Evolutionary conservation across 1,284 basidiomycete genomes (phyloP), one percentile per base, ranked within the genome.

Genomic region (Puccinia triticina): DNA sequence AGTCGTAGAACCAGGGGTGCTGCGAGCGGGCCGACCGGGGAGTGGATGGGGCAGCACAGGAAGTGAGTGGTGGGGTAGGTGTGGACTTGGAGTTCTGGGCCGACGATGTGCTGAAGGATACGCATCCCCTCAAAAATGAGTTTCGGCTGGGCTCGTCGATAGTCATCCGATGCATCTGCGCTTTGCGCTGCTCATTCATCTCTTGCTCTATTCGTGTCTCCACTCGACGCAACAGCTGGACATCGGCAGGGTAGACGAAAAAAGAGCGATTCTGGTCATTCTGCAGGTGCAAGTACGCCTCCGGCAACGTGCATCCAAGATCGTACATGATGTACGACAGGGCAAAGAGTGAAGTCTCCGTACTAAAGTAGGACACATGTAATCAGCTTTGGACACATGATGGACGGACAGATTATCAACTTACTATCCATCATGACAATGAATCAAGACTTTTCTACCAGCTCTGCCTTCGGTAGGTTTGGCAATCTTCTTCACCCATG

Each of bases 1-100:
- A 90, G 87, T 95, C 94, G 85, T 94, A 92, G 88, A 98, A 97
- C 96, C 96, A 98, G 14, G 91, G 90, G 87, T 92, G 91, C 84
- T 93, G 92, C 5, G 66, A 69, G 85, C 92, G 91, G 40, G 90
- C 89, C 74, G 90, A 89, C 82, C 91, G 88, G 21, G 91, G 91
- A 84, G 87, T 90, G 89, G 34, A 91, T 91, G 84, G 90, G 90
- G 87, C 59, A 85, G 87, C 59, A 85, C 81, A 84, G 82, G 66
- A 82, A 46, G 66, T 40, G 40, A 48, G 43, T 21, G 81, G 73
- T 34, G 84, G 77, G 81, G 76, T 34, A 69, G 72, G 18, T 34
- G 48, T 48, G 71, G 53, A 83, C 64, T 75, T 59, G 79, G 67
- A 67, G 55, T 43, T 57, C 76, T 57, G 48, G 2, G 29, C 32